Evolutionary conservation across 352 stramenopile genomes (phyloP), one percentile per base, ranked within the genome.

Genomic region (Phytophthora foliorum): DNA sequence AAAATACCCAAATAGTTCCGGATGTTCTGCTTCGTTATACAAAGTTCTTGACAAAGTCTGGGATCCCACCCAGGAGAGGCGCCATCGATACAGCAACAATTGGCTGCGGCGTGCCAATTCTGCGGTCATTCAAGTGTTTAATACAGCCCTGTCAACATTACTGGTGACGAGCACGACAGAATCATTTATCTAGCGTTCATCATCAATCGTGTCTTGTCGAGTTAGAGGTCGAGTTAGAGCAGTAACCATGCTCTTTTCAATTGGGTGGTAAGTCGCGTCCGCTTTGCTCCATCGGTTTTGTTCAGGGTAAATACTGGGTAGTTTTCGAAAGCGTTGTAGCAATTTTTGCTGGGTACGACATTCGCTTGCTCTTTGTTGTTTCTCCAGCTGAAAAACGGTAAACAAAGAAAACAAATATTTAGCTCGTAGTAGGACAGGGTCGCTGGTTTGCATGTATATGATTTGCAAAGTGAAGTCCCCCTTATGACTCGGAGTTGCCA

Each of bases 321-420:
- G 53, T 17, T 6, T n/a, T 6, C 38, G 36, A 21, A 49, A 51
- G 19, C 1, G 5, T 2, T 51, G 24, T 21, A 60, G 24, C 6
- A 51, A 1, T 4, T 4, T 4, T 29, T 60, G 36, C 17, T 60
- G 38, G 14, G 8, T 11, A 2, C 4, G 38, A 11, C 56, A 63
- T 5, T 54, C 21, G 8, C 21, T 46, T 25, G 56, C 44, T 11
- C 56, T 19, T 11, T 41, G 22, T 24, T 63, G 56, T 25, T 25
- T 48, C 17, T 21, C 9, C 22, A 63, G 13, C 0, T 2, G 31
- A 22, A 29, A 56, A 6, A 56, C 19, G 6, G 14, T 54, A 17
- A 63, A 63, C 2, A 54, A 13, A n/a, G n/a, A 38, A 46, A 63
- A 63, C 10, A 63, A 22, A 4, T 63, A 11, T 38, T n/a, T 63